These are phyloP conservation scores for Verticillium zaregamsianum DNA, from an alignment of 2,329 filamentous ascomycete genomes.

Conservation along the genomic window DNA sequence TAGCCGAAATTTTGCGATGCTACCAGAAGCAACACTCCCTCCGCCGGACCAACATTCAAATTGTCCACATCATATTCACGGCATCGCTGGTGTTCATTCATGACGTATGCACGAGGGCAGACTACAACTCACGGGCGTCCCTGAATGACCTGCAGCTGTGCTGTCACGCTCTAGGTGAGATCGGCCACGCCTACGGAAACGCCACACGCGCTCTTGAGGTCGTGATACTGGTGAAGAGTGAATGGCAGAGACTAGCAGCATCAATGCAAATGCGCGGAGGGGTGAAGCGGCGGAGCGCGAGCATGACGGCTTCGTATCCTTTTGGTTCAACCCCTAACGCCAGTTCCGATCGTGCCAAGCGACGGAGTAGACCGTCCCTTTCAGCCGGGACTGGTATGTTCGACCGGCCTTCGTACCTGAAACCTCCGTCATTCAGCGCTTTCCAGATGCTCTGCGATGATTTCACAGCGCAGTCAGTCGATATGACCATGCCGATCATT, in stretches of 20 bases:
- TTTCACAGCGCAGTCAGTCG: background rate
- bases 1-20: slow-evolving; percentile 13
- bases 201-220: slow-evolving; percentile 14
- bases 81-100: slow-evolving; percentile 14
- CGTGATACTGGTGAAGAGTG: slow-evolving; percentile 12
- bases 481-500: background rate
- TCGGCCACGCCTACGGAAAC: slow-evolving; percentile 12
- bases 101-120: slow-evolving; percentile 8
- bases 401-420: background rate
- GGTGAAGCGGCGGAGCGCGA: background rate
- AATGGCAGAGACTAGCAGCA: slow-evolving; percentile 9
- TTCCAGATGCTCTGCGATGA: slow-evolving; percentile 2
- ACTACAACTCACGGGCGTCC: slow-evolving; percentile 4
- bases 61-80: slow-evolving; percentile 18
- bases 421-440: background rate
- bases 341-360: background rate
- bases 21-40: slow-evolving; percentile 14
- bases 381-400: background rate
- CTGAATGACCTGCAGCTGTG: slow-evolving; percentile 15
- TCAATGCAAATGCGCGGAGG: slow-evolving; percentile 14
- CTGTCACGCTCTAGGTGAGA: slow-evolving; percentile 19
- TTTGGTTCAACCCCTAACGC: background rate
- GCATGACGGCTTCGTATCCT: background rate
- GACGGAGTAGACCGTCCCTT: background rate
- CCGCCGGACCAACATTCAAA: slow-evolving; percentile 16